Base-by-base conservation (phyloP, 2,329 filamentous ascomycete species). In the Alternaria sp. region DNA sequence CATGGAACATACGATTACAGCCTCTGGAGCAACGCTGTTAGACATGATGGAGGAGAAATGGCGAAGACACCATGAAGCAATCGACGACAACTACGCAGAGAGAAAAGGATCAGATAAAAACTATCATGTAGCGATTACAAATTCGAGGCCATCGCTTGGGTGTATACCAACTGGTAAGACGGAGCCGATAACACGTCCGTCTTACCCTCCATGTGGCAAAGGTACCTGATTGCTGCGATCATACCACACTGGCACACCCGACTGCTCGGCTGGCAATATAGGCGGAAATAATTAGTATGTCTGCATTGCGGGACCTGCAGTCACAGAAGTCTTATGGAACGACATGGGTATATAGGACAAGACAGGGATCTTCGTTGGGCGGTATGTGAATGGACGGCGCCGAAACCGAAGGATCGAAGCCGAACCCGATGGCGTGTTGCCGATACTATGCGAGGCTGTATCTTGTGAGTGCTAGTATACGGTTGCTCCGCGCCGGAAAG, bases 1-100 rank as follows among this genome's bases (percentile, higher is more conserved):
- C 13, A 11, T 12, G 19, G 17, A 32, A 63, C 67, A 44, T 60
- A 68, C 65, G 17, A 68, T 61, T 9, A 67, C 67, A 43, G 55
- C 32, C 19, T 63, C 56, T 52, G 64, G 47, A 25, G 57, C 57
- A 50, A 68, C 56, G 28, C 56, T 52, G 13, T 46, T 57, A 23
- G 62, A 30, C 66, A 67, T 67, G 47, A 40, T 53, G 17, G 5
- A 36, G 19, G 11, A 17, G 10, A n/a, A 15, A 8, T 13, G 17
- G 21, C 12, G 23, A 9, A 43, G 13, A 12, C n/a, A 44, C 46
- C 36, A 19, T 12, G 36, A 25, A 52, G 8, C 32, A 36, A 12
- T 21, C 30, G n/a, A 40, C 19, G 19, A 13, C 8, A n/a, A n/a
- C 32, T 1, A 44, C 17, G 17, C 17, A 13, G 19, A 13, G 12